Base-by-base conservation (phyloP, 1,284 basidiomycete genomes). In the Ustilago cynodontis region DNA sequence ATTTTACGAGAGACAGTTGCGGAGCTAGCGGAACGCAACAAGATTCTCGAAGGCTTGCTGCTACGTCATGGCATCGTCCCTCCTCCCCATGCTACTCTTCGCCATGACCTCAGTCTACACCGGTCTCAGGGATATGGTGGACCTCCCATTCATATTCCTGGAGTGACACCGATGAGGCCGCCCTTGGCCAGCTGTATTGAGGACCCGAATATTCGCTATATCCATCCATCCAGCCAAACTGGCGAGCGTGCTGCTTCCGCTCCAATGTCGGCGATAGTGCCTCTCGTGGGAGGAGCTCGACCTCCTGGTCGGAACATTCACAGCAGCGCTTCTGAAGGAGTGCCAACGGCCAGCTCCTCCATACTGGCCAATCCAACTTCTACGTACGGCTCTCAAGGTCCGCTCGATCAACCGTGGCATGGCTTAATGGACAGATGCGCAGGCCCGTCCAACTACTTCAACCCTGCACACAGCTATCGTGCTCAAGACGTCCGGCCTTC, bases 81-180 rank as follows among this genome's bases (percentile, higher is more conserved):
- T 16, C 71, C 65, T 1, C 8, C n/a, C 5, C 14, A 49, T 1
- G 37, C 51, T 13, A 73, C 65, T 11, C 35, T 68, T 28, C 58
- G 45, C 14, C 37, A 64, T 11, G 65, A 73, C 8, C 65, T 73
- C 39, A 56, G 58, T 50, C 6, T 73, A 1, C 61, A 73, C 16
- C 45, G 59, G 8, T 68, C 61, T 6, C 65, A 73, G 20, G 18
- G 55, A 13, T 41, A 20, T 4, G 71, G 71, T 3, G 71, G 65
- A 2, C 71, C 71, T 8, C 65, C 65, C 18, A 68, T 73, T n/a
- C 58, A 61, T n/a, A 73, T 73, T 24, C 55, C 71, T 8, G 65
- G 65, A n/a, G 26, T 73, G 31, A 65, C 59, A 3, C 16, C 58
- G 5, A 58, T 35, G 33, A 62, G 51, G 14, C 59, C 45, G 11